Evolutionary conservation across 345 rosid species (phyloP).

Genomic region (Citrus cavaleriei): DNA sequence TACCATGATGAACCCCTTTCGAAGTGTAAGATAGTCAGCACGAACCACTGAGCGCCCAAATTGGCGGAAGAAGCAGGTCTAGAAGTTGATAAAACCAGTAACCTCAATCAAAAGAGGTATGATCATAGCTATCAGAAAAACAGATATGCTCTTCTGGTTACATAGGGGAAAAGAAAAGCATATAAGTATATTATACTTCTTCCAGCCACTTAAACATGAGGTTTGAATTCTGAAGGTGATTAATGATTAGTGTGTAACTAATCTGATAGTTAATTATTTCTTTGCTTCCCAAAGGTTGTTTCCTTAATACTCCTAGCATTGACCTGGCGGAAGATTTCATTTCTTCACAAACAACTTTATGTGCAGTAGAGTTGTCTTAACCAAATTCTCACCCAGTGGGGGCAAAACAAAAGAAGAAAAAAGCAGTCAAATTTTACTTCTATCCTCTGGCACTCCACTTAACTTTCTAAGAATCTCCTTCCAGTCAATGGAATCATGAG

Average conservation of each 20-base stretch:
- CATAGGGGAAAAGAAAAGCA: background rate
- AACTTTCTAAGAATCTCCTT: background rate
- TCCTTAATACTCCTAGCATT: background rate
- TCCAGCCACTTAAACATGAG: background rate
- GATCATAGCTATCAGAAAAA: background rate
- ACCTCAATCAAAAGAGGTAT: background rate
- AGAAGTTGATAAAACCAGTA: constrained; percentile 26
- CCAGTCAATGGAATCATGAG: background rate
- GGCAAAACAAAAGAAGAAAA: background rate
- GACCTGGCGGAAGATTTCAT: background rate
- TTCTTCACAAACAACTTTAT: background rate
- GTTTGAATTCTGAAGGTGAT: constrained; percentile 1
- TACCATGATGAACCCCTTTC: constrained; percentile 85
- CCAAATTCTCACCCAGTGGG: background rate
- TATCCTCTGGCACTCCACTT: background rate
- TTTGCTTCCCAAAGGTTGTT: background rate
- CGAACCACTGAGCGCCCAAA: constrained; percentile 87
- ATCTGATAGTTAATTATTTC: background rate
- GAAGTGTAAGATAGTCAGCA: constrained; percentile 81
- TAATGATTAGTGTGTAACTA: background rate
- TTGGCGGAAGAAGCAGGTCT: constrained; percentile 92
- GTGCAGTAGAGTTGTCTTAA: background rate
- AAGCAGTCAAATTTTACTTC: background rate
- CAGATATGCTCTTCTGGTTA: background rate
- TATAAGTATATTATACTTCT: background rate